Base-by-base conservation (phyloP, 1,139 yeast genomes). In the Diutina ranongensis region DNA sequence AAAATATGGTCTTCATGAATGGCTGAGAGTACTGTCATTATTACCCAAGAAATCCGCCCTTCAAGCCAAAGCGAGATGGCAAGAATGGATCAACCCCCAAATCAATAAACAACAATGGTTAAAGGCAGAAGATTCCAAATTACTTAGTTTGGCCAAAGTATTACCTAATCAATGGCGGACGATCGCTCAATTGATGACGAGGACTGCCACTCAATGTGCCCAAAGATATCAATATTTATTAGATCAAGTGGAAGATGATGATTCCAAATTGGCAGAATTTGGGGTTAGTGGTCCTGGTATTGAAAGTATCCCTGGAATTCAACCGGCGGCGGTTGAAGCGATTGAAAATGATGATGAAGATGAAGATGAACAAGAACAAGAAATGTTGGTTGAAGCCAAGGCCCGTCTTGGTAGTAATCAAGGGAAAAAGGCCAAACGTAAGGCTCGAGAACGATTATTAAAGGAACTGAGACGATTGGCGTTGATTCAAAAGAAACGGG, bases 151-250 rank as follows among this genome's bases (percentile, higher is more conserved):
- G 51, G 89, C 85, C 0, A 76, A 76, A 53, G 60, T 80, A 31
- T 67, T 89, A 56, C 97, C 97, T 2, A 88, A 89, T 49, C 97
- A 89, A 62, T 92, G 98, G 98, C 72, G 95, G 45, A 80, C 94
- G 2, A 84, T 92, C 28, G 84, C 95, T 1, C 79, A 86, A 4
- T 62, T 81, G 10, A 68, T 89, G 60, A 94, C 92, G 0, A 67
- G 97, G 47, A 85, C 97, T 0, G 92, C 96, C 0, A 80, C 87
- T 13, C 86, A 82, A 50, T 87, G 95, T 62, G 77, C 85, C n/a
- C 95, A 88, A 53, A 65, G 97, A 49, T 92, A 87, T 57, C 94
- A 85, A 56, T 73, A 72, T 51, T 67, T 92, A 28, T 59, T 88
- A n/a, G 84, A 80, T 48, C 83, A 74, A 45, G 76, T 72, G 3